Evolutionary conservation across 371 early-diverging fungal species (phyloP).

Genomic region (Mortierella sp.): DNA sequence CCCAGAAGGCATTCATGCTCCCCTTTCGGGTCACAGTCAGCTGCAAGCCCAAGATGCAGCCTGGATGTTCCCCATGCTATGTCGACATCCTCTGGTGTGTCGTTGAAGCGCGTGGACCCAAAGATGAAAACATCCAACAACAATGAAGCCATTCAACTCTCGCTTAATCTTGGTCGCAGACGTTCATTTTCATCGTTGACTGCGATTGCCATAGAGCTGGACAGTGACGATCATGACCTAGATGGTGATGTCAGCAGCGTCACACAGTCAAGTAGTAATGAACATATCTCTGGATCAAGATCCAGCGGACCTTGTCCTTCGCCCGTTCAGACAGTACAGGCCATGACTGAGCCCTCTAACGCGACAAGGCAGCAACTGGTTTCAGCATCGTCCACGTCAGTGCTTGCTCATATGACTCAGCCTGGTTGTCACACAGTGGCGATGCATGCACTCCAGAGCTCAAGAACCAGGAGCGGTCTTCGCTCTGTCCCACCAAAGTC

Average conservation of each 20-base stretch:
- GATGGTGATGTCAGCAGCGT: background rate
- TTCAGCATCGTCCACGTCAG: background rate
- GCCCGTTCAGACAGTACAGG: too few relatives aligned
- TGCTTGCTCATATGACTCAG: background rate
- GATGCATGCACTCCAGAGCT: conserved; percentile 12
- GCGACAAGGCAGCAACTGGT: too few relatives aligned
- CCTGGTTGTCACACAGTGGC: conserved; percentile 6
- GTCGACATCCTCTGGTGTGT: background rate
- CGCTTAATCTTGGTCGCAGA: conserved; percentile 13
- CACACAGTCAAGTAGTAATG: background rate
- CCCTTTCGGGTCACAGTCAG: background rate
- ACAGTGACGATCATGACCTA: conserved; percentile 5
- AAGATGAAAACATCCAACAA: conserved; percentile 16
- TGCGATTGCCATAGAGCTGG: conserved; percentile 47
- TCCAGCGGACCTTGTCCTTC: background rate
- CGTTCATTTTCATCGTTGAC: conserved; percentile 41
- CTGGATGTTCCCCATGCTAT: background rate
- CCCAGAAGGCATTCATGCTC: conserved; percentile 3
- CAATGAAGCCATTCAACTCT: conserved; percentile 23
- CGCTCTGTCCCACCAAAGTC: background rate
- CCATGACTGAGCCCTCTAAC: conserved; percentile 1
- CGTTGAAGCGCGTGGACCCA: conserved; percentile 5
- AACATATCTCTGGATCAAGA: background rate
- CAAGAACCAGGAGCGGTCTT: conserved; percentile 12
- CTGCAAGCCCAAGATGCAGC: background rate